Percentiles rank a stretch among this genome's conserved stretches.
These are phyloP conservation scores for Trypanosoma cruzi DNA, from an alignment of 208 protist species.

Conservation along the genomic window DNA sequence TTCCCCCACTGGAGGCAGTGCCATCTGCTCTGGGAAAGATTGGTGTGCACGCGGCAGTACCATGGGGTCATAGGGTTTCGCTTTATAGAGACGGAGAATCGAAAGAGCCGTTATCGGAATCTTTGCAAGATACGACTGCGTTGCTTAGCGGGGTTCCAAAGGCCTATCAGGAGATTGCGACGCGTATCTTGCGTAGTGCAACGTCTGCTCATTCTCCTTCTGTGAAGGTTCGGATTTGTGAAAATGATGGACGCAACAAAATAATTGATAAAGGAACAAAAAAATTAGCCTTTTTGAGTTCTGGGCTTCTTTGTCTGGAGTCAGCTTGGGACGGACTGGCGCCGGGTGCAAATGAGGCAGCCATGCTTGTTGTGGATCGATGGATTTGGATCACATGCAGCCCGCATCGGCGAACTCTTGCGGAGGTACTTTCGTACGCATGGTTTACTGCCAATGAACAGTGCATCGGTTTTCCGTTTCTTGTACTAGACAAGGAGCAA, in stretches of 20 bases:
- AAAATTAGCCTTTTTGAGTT: neutral
- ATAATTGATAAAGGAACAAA: neutral
- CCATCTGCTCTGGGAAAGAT: neutral
- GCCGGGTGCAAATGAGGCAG: conserved; percentile 16
- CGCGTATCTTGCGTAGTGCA: conserved; percentile 13
- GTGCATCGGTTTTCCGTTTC: conserved; percentile 67
- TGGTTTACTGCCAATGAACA: conserved; percentile 64
- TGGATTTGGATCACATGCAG: conserved; percentile 32
- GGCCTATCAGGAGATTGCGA: conserved; percentile 14
- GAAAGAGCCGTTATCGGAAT: too few relatives aligned
- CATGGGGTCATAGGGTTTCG: neutral
- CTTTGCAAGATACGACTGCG: neutral
- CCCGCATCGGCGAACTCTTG: conserved; percentile 23
- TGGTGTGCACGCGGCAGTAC: conserved; percentile 1
- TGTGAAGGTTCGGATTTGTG: neutral
- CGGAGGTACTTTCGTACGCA: conserved; percentile 40
- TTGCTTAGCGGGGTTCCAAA: conserved; percentile 18
- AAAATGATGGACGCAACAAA: neutral
- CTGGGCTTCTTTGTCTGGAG: conserved; percentile 7
- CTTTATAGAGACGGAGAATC: neutral
- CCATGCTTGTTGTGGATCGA: conserved; percentile 38
- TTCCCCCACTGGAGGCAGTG: conserved; percentile 31
- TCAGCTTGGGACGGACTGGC: conserved; percentile 6
- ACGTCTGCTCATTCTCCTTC: neutral
- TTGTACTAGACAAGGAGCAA: conserved; percentile 58